These are phyloP conservation scores for Leishmania major DNA, from an alignment of 208 protist genomes.

Conservation along the genomic window DNA sequence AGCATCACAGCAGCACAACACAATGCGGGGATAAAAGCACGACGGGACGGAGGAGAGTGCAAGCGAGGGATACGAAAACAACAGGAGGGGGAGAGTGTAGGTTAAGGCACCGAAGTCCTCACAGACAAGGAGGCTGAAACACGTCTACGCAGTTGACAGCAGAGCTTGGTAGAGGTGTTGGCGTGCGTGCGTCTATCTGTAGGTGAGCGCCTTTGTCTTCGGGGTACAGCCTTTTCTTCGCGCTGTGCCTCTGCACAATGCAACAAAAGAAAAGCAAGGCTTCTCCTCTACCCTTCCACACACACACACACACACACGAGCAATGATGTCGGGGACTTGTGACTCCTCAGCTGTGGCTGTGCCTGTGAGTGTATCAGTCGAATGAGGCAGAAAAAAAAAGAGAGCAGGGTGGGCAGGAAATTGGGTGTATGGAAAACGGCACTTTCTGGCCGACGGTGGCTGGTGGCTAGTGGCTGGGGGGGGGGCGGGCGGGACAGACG, in stretches of 20 bases:
- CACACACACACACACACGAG: not conserved
- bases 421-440: not conserved
- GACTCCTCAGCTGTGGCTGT: not conserved
- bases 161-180: not conserved
- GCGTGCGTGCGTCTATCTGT: not conserved
- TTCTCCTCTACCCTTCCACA: not conserved
- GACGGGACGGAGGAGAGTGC: not conserved
- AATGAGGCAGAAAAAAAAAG: too few relatives aligned
- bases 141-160: not conserved
- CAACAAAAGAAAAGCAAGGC: not conserved
- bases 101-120: not conserved
- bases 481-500: not conserved
- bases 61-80: not conserved
- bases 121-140: not conserved
- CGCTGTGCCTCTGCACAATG: not conserved
- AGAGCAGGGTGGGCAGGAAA: not conserved
- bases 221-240: not conserved
- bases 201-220: not conserved
- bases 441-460: not conserved
- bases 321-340: not conserved
- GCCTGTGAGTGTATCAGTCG: not conserved
- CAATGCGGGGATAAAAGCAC: not conserved
- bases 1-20: not conserved
- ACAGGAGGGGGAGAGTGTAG: not conserved
- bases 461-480: too few relatives aligned